These are phyloP conservation scores for Fusarium sp. DNA, from an alignment of 2,329 filamentous ascomycete genomes.

Conservation along the genomic window DNA sequence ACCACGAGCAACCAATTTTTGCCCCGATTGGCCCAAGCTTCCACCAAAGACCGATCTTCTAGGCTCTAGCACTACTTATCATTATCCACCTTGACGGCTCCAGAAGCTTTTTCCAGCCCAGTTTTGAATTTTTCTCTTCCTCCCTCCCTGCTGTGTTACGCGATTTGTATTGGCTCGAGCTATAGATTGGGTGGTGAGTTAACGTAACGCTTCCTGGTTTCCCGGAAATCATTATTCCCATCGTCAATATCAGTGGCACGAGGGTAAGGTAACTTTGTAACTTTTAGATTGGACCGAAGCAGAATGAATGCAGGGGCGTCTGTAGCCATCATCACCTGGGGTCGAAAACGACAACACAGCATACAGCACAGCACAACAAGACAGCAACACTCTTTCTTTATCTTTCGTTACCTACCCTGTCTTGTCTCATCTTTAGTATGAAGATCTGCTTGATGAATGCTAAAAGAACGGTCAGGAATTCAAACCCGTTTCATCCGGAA, in stretches of 20 bases:
- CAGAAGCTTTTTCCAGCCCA: conserved; percentile 27
- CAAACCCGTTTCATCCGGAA: conserved; percentile 25
- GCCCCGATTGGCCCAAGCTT: conserved; percentile 43
- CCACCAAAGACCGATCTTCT: conserved; percentile 22
- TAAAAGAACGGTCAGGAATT: conserved; percentile 33
- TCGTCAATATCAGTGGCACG: neutral
- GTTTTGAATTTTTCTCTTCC: conserved; percentile 7
- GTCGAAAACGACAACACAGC: conserved; percentile 27
- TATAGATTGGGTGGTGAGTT: conserved; percentile 36
- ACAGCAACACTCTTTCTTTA: conserved; percentile 32
- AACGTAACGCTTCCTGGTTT: conserved; percentile 31
- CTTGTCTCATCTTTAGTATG: conserved; percentile 10
- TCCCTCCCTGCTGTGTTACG: neutral
- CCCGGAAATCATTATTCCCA: conserved; percentile 21
- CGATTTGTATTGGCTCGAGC: conserved; percentile 27
- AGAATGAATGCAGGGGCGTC: conserved; percentile 34
- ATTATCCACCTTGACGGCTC: conserved; percentile 31
- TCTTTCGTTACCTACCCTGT: conserved; percentile 18
- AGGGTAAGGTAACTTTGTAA: conserved; percentile 41
- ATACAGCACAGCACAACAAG: conserved; percentile 8
- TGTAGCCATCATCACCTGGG: conserved; percentile 34
- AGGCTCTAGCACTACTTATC: neutral
- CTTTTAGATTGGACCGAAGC: conserved; percentile 13
- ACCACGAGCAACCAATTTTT: conserved; percentile 41
- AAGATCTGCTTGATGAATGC: conserved; percentile 16